Percentiles rank a stretch among this genome's conserved stretches.
Evolutionary conservation across 805 yeast genomes (phyloP).

Genomic region (Ogataea pini): DNA sequence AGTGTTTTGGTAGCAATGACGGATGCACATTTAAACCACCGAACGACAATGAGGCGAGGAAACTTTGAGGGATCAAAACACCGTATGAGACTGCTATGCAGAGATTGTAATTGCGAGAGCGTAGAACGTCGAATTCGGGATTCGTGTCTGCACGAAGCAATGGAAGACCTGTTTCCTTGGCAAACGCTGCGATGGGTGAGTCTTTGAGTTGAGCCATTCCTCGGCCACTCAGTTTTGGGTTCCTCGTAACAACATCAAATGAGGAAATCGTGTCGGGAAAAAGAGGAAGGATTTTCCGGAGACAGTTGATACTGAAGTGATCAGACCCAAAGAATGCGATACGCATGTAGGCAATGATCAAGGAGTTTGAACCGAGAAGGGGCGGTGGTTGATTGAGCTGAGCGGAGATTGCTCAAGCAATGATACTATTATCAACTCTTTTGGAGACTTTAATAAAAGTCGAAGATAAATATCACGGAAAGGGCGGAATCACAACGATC

Average conservation of each 20-base stretch:
- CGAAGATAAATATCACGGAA: not conserved
- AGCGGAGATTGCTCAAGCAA: too few species aligned
- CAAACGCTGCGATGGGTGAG: constrained; percentile 52
- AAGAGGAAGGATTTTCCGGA: constrained; percentile 40
- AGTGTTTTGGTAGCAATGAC: constrained; percentile 74
- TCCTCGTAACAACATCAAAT: constrained; percentile 64
- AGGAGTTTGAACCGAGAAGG: not conserved
- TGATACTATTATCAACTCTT: too few species aligned
- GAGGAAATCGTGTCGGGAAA: constrained; percentile 8
- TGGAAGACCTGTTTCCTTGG: constrained; percentile 36
- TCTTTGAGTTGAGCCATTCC: constrained; percentile 46
- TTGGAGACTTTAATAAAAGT: too few species aligned
- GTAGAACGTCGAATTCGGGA: constrained; percentile 37
- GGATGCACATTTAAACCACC: constrained; percentile 95
- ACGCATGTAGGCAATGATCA: constrained; percentile 11
- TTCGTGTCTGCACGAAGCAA: constrained; percentile 54
- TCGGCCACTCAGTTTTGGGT: constrained; percentile 66
- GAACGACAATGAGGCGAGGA: constrained; percentile 48
- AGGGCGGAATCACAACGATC: not conserved
- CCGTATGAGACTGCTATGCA: constrained; percentile 95
- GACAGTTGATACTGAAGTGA: constrained; percentile 58
- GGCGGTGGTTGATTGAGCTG: too few species aligned
- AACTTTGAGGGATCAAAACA: constrained; percentile 64
- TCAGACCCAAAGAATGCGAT: constrained; percentile 83
- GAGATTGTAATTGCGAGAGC: constrained; percentile 46